A percentile compares a stretch with the other conserved stretches of the same genome.
phyloP scores from a whole-genome alignment of 345 rosid genomes.

The Salix koriyanagi region DNA sequence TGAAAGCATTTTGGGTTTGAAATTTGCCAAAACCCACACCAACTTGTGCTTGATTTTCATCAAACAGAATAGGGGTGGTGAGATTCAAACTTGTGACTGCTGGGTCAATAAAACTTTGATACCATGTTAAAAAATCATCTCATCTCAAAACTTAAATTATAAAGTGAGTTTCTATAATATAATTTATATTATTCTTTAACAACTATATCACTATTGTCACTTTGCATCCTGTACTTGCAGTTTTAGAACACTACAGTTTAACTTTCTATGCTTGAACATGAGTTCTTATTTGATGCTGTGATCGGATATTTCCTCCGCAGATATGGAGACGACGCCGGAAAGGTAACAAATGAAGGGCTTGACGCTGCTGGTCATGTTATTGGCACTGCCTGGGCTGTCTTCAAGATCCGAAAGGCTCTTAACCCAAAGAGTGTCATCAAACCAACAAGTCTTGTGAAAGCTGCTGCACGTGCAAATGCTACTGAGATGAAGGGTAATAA shows the following conservation, averaged over 20 bases:
- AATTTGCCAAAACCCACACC: too few relatives aligned
- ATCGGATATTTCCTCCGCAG: constrained; percentile 29
- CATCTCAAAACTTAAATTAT: too few relatives aligned
- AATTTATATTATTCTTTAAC: too few relatives aligned
- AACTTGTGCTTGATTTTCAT: too few relatives aligned
- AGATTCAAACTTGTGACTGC: too few relatives aligned
- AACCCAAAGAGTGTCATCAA: constrained; percentile 72
- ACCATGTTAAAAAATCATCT: too few relatives aligned
- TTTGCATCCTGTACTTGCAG: too few relatives aligned
- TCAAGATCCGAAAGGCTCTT: constrained; percentile 79
- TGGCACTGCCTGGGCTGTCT: constrained; percentile 92
- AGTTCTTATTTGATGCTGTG: neutral
- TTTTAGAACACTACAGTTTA: neutral
- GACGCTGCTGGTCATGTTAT: constrained; percentile 87
- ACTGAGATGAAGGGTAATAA: constrained; percentile 39
- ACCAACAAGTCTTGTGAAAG: constrained; percentile 63
- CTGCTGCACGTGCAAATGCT: constrained; percentile 48
- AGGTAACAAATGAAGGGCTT: constrained; percentile 66
- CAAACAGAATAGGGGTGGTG: too few relatives aligned
- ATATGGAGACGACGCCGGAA: constrained; percentile 74
- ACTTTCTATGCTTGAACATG: neutral
- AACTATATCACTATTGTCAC: too few relatives aligned
- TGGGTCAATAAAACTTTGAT: too few relatives aligned
- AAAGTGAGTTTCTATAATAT: too few relatives aligned
- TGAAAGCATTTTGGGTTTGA: too few relatives aligned